Conservation (phyloP, 2,329 filamentous ascomycete species). For the Clarireedia paspali region DNA sequence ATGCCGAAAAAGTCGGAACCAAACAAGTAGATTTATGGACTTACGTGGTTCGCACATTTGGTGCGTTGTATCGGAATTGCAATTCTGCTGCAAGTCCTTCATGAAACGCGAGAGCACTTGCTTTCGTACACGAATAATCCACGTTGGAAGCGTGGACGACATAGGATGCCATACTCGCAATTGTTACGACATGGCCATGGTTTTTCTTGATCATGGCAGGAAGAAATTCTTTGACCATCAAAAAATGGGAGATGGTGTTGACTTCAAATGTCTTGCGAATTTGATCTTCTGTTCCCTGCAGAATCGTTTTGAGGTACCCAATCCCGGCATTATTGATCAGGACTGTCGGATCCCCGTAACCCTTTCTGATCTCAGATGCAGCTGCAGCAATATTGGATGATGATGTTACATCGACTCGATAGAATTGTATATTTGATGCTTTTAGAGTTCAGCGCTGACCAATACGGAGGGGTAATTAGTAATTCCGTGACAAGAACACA, state of each 20-base stretch:
- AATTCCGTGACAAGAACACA: background rate
- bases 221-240: slow-evolving; percentile 56
- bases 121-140: slow-evolving; percentile 63
- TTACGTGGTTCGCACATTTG: slow-evolving; percentile 42
- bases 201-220: slow-evolving; percentile 55
- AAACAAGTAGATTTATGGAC: slow-evolving; percentile 3
- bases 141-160: slow-evolving; percentile 31
- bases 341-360: slow-evolving; percentile 58
- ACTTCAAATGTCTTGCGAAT: slow-evolving; percentile 62
- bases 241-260: slow-evolving; percentile 61
- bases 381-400: slow-evolving; percentile 42
- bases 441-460: background rate
- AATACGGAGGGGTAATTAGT: background rate
- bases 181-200: slow-evolving; percentile 66
- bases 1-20: background rate
- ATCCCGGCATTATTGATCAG: slow-evolving; percentile 67
- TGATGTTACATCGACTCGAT: slow-evolving; percentile 60
- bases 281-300: slow-evolving; percentile 46
- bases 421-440: slow-evolving; percentile 52
- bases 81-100: slow-evolving; percentile 56
- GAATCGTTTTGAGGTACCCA: slow-evolving; percentile 48
- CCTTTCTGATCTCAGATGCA: slow-evolving; percentile 43
- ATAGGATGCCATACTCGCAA: slow-evolving; percentile 41
- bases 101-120: slow-evolving; percentile 58
- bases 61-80: slow-evolving; percentile 51